A percentile compares a stretch with the other conserved stretches of the same genome.
phyloP scores from a whole-genome alignment of 1,139 yeast species.

The Scheffersomyces parashehatae region DNA sequence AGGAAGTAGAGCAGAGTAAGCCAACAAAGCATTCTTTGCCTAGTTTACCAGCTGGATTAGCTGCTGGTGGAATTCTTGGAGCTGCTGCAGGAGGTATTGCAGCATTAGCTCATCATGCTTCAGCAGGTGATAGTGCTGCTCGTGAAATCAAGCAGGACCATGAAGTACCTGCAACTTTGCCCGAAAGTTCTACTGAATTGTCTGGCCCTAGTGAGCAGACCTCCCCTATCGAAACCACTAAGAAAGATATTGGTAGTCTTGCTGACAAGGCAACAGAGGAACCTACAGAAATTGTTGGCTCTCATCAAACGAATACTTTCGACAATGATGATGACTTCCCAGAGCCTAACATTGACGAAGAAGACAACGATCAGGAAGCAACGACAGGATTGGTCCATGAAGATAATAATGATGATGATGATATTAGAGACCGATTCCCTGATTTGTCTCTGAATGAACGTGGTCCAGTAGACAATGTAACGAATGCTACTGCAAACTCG shows the following conservation, averaged over 20 bases:
- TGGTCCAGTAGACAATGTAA: slow-evolving; percentile 18
- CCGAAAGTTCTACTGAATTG: slow-evolving; percentile 6
- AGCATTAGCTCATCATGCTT: slow-evolving; percentile 14
- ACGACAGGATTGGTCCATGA: slow-evolving; percentile 5
- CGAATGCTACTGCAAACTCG: slow-evolving; percentile 35
- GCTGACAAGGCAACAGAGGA: neutral
- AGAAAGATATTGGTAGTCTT: neutral
- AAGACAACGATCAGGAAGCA: slow-evolving; percentile 2
- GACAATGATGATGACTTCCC: neutral
- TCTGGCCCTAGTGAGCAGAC: neutral
- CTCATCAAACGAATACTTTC: neutral
- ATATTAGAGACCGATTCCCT: slow-evolving; percentile 16
- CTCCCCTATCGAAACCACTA: neutral
- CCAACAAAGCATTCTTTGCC: slow-evolving; percentile 1
- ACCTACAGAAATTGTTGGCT: too few species aligned
- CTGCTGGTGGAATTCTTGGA: slow-evolving; percentile 29
- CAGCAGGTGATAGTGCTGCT: slow-evolving; percentile 1
- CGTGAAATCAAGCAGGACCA: neutral
- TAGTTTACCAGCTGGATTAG: slow-evolving; percentile 8
- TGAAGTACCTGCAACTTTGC: slow-evolving; percentile 22
- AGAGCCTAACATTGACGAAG: slow-evolving; percentile 2
- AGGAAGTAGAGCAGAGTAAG: slow-evolving; percentile 22
- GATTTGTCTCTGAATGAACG: slow-evolving; percentile 16
- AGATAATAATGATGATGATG: slow-evolving; percentile 8
- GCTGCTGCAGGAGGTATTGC: slow-evolving; percentile 26